A percentile compares a stretch with the other conserved stretches of the same genome.
These are phyloP conservation scores for Inosperma sp. DNA, from an alignment of 768 basidiomycete species.

Conservation along the genomic window DNA sequence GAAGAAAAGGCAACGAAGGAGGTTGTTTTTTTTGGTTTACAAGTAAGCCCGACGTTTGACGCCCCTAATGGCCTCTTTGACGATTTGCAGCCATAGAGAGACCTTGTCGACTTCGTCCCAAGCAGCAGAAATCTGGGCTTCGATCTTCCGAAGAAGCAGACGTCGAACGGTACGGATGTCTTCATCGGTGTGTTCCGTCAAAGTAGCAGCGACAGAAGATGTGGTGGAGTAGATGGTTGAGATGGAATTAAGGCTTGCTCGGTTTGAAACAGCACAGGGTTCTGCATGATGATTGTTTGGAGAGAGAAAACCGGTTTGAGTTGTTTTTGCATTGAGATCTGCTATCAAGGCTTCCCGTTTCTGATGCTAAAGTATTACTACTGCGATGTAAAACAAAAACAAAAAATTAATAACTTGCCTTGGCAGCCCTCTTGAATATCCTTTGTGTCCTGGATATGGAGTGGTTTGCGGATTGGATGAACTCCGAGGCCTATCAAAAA, in stretches of 20 bases:
- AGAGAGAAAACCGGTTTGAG: conserved; percentile 19
- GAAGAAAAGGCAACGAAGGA: neutral
- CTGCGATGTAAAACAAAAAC: neutral
- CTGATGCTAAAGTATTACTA: conserved; percentile 26
- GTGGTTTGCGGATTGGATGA: conserved; percentile 49
- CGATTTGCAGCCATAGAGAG: conserved; percentile 55
- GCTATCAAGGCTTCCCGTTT: conserved; percentile 46
- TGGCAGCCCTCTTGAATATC: conserved; percentile 50
- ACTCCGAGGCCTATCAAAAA: conserved; percentile 47
- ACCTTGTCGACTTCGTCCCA: conserved; percentile 62
- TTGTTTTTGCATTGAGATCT: conserved; percentile 35
- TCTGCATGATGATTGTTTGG: conserved; percentile 29
- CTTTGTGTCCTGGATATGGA: conserved; percentile 56
- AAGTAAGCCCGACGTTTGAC: conserved; percentile 48
- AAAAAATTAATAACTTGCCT: conserved; percentile 34
- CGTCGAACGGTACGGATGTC: conserved; percentile 59
- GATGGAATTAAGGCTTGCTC: conserved; percentile 40
- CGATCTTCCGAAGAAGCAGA: conserved; percentile 62
- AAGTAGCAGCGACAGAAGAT: conserved; percentile 44
- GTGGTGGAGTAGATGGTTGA: conserved; percentile 38
- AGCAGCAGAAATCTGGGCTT: conserved; percentile 47
- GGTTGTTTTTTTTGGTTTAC: conserved; percentile 21
- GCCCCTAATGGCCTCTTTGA: conserved; percentile 58
- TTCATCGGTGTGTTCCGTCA: conserved; percentile 56
- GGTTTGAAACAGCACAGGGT: conserved; percentile 29